Evolutionary conservation across 192 early-diverging fungal genomes (phyloP), one percentile per base, ranked within the genome.

Genomic region (Ambispora gerdemannii): DNA sequence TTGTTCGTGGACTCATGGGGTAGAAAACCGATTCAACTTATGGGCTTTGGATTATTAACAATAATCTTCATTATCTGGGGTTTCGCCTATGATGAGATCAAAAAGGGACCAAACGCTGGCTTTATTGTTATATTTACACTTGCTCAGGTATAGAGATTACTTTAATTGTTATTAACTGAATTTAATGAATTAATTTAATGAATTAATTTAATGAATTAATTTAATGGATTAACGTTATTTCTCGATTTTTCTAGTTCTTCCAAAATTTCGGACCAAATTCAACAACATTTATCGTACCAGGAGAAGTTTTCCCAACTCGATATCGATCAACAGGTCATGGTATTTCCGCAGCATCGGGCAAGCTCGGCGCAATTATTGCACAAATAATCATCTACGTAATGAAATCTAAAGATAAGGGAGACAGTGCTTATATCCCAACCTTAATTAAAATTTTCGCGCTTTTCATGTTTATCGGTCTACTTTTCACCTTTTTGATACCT

Each of bases 201-300:
- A 7, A 20, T 53, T 4, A 53, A 20, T n/a, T n/a, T n/a, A 53
- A 53, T n/a, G 20, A 53, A n/a, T 20, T 4, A n/a, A 53, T n/a
- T 20, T 20, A 47, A 47, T 10, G 8, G 17, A 47, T 91, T 70
- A 82, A 90, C 34, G 80, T 91, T 6, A 72, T 92, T 31, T 92
- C 86, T 66, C 82, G 86, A 0, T 58, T 83, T 8, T 86, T 88
- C 1, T 83, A 89, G 67, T 81, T 93, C 74, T 92, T 95, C 85
- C 91, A 91, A 84, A 94, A 97, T 85, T 96, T 93, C 84, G 96
- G 96, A 6, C 96, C 96, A 61, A 98, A 98, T 79, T 72, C 85
- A 20, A 98, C 95, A 4, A 93, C 92, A 0, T 93, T 93, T 62
- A 86, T 93, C 49, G 86, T 92, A 56, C 92, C 92, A 35, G 88